Conservation (phyloP, 108 stramenopile species). For the Schizochytrium sp. region DNA sequence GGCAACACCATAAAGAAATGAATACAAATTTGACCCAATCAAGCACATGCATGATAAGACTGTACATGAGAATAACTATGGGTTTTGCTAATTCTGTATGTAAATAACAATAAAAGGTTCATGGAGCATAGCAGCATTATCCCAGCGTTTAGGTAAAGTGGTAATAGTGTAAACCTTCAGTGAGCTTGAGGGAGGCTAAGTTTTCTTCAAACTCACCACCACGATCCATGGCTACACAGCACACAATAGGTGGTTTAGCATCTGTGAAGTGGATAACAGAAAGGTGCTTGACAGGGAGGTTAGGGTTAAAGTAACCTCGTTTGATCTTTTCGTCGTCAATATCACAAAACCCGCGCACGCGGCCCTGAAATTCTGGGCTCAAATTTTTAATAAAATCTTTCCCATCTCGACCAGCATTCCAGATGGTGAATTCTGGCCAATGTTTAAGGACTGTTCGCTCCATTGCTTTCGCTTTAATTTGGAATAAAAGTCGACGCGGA, state of each 20-base stretch:
- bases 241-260: slow-evolving; percentile 40
- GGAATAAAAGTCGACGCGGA: slow-evolving; percentile 82
- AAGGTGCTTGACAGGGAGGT: not conserved
- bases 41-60: too few relatives aligned
- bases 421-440: slow-evolving; percentile 79
- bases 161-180: slow-evolving; percentile 53
- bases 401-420: slow-evolving; percentile 90
- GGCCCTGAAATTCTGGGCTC: not conserved
- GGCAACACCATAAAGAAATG: too few relatives aligned
- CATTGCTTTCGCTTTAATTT: slow-evolving; percentile 82
- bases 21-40: too few relatives aligned
- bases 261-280: not conserved
- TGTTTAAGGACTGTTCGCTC: slow-evolving; percentile 75
- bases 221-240: slow-evolving; percentile 52
- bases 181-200: not conserved
- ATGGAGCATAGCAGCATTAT: not conserved
- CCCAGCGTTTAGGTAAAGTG: slow-evolving; percentile 25
- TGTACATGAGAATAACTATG: not conserved
- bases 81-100: not conserved
- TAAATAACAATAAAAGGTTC: not conserved
- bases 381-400: slow-evolving; percentile 87
- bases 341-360: slow-evolving; percentile 19
- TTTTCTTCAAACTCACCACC: not conserved
- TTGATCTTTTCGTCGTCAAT: slow-evolving; percentile 39
- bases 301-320: slow-evolving; percentile 27